phyloP scores from a whole-genome alignment of 345 rosid genomes.

The Aethionema arabicum region DNA sequence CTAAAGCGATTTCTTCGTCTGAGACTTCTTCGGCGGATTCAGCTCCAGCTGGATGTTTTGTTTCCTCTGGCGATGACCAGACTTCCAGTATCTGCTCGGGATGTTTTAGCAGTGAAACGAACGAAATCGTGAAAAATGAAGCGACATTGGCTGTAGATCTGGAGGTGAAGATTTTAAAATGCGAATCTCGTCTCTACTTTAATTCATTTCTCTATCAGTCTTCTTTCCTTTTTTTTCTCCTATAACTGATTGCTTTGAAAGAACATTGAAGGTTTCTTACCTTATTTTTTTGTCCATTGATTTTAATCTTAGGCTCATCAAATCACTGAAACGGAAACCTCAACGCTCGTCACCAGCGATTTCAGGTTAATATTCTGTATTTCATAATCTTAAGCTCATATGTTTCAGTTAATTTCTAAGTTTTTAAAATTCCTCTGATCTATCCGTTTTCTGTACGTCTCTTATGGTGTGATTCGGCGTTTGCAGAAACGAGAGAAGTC shows the following conservation, averaged over 20 bases:
- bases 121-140: slow-evolving; percentile 39
- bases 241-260: too few species aligned
- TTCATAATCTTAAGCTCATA: slow-evolving; percentile 2
- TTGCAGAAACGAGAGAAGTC: slow-evolving; percentile 36
- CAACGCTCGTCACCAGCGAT: slow-evolving; percentile 42
- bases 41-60: slow-evolving; percentile 26
- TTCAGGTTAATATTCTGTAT: slow-evolving; percentile 44
- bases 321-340: slow-evolving; percentile 45
- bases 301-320: slow-evolving; percentile 16
- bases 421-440: not conserved
- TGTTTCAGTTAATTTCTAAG: not conserved
- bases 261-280: too few species aligned
- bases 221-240: too few species aligned
- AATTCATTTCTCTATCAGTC: too few species aligned
- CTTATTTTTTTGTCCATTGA: slow-evolving; percentile 1
- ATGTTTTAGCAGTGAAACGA: slow-evolving; percentile 44
- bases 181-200: slow-evolving; percentile 7
- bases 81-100: slow-evolving; percentile 35
- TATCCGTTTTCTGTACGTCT: not conserved
- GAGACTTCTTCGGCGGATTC: slow-evolving; percentile 27
- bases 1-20: slow-evolving; percentile 6
- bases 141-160: slow-evolving; percentile 43
- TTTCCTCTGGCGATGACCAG: slow-evolving; percentile 13
- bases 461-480: not conserved
- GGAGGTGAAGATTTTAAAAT: slow-evolving; percentile 41